A percentile compares a stretch with the other conserved stretches of the same genome.
Evolutionary conservation across 2,329 filamentous ascomycete species (phyloP).

Genomic region (Paraphoma sp.): DNA sequence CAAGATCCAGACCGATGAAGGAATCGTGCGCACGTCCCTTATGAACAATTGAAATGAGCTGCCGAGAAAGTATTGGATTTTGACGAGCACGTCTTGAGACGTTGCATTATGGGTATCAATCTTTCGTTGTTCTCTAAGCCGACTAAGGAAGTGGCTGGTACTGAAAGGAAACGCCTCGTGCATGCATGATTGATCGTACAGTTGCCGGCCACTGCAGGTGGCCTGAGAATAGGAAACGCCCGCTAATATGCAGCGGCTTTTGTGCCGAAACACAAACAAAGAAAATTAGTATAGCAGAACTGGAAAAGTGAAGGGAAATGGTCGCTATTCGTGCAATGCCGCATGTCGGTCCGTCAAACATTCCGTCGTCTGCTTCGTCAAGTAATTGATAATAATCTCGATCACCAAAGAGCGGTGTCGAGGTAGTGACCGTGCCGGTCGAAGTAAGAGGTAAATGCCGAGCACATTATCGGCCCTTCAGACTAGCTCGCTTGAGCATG

Average conservation of each 20-base stretch:
- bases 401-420: not conserved
- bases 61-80: not conserved
- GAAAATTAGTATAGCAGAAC: not conserved
- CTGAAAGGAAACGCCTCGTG: conserved; percentile 28
- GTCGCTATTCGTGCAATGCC: not conserved
- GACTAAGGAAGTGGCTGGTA: conserved; percentile 8
- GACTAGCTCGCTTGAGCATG: conserved; percentile 47
- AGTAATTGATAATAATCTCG: not conserved
- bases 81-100: not conserved
- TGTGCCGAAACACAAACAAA: not conserved
- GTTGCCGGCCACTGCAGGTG: conserved; percentile 8
- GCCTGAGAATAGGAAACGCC: conserved; percentile 23
- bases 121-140: conserved; percentile 13
- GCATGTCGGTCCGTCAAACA: conserved; percentile 5
- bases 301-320: not conserved
- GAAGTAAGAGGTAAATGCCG: not conserved
- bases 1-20: not conserved
- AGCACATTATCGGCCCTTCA: conserved; percentile 29
- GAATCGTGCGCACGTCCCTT: not conserved
- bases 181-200: conserved; percentile 31
- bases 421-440: not conserved
- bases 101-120: conserved; percentile 13
- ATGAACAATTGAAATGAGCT: not conserved
- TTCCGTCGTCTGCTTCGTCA: not conserved
- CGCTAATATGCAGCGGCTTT: conserved; percentile 31